Conservation (phyloP, 768 basidiomycete genomes). For the Zangia roseola region DNA sequence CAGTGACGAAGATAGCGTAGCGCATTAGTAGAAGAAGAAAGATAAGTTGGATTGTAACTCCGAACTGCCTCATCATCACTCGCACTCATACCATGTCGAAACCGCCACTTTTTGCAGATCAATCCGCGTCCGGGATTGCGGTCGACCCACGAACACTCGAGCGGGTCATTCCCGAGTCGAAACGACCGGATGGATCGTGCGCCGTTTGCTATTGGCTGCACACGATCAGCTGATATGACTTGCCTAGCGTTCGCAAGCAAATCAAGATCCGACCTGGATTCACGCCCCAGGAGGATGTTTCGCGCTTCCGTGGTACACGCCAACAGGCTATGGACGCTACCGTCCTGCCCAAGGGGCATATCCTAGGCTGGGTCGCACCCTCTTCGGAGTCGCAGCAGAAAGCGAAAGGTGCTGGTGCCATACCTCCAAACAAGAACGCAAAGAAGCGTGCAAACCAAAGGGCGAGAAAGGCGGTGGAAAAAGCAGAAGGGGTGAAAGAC, state of each 20-base stretch:
- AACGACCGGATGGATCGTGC: constrained; percentile 83
- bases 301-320: constrained; percentile 77
- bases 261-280: constrained; percentile 89
- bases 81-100: constrained; percentile 53
- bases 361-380: constrained; percentile 77
- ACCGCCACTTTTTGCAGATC: constrained; percentile 72
- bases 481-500: constrained; percentile 60
- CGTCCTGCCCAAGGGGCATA: constrained; percentile 71
- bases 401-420: constrained; percentile 26
- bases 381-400: constrained; percentile 39
- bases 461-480: constrained; percentile 61
- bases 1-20: too few species aligned
- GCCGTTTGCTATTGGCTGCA: constrained; percentile 8
- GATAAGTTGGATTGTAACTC: constrained; percentile 31
- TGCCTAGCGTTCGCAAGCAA: constrained; percentile 77
- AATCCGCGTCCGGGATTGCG: constrained; percentile 74
- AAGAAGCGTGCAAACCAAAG: constrained; percentile 79
- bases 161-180: constrained; percentile 84
- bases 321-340: constrained; percentile 70
- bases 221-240: constrained; percentile 8
- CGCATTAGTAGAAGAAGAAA: too few species aligned
- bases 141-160: constrained; percentile 84
- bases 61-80: constrained; percentile 14
- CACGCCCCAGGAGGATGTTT: constrained; percentile 91
- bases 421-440: constrained; percentile 71